Conservation (phyloP, 306 rosid species). For the Cicer pinnatifidum region DNA sequence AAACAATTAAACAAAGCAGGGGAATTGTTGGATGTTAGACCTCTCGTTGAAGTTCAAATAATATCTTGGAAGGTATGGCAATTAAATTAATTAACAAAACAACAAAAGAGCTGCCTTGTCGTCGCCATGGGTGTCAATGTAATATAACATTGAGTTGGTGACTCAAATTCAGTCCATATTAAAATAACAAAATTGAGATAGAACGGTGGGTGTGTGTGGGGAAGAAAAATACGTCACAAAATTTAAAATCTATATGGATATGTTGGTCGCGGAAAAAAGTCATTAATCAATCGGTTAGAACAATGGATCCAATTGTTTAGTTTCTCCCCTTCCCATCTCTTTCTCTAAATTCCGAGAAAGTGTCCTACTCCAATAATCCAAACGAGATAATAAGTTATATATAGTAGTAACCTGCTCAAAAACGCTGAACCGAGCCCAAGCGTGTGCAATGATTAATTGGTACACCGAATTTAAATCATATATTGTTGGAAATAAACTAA, state of each 20-base stretch:
- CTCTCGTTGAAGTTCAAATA: background rate
- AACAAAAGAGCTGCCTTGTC: constrained; percentile 28
- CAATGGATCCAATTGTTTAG: constrained; percentile 23
- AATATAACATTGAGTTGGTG: constrained; percentile 29
- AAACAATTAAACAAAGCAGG: constrained; percentile 16
- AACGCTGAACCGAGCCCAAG: background rate
- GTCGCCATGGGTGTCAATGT: constrained; percentile 26
- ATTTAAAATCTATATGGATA: constrained; percentile 11
- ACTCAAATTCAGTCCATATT: constrained; percentile 13
- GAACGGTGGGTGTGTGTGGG: constrained; percentile 10
- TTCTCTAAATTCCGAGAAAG: background rate
- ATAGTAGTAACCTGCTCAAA: background rate
- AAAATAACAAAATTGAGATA: constrained; percentile 19
- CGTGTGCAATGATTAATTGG: constrained; percentile 6
- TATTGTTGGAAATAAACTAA: too few species aligned
- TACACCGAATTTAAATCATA: background rate
- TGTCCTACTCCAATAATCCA: background rate
- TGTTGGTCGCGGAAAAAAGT: constrained; percentile 32
- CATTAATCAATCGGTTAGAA: constrained; percentile 28
- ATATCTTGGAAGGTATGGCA: background rate
- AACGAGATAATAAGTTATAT: background rate
- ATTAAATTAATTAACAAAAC: background rate
- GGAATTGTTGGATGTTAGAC: constrained; percentile 16
- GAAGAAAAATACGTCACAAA: constrained; percentile 32
- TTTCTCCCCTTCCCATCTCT: constrained; percentile 7